phyloP scores from a whole-genome alignment of 2,329 filamentous ascomycete species.

The Cercospora beticola region DNA sequence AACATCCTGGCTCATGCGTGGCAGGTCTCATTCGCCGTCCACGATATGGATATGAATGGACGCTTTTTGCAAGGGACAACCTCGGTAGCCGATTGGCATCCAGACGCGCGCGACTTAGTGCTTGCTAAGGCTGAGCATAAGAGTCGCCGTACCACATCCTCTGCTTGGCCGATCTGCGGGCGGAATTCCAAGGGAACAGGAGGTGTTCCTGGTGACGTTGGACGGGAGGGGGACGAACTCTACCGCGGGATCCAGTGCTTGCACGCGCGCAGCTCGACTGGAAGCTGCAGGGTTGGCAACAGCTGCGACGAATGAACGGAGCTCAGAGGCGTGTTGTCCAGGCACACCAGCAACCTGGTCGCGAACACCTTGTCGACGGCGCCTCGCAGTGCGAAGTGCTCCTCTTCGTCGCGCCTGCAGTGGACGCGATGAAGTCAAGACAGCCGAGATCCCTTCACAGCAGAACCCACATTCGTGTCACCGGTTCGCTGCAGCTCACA shows the following conservation, averaged over 20 bases:
- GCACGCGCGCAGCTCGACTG: background rate
- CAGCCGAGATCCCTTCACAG: constrained; percentile 1
- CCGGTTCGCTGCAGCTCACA: constrained; percentile 13
- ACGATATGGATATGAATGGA: background rate
- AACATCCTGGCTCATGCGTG: background rate
- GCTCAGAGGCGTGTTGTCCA: background rate
- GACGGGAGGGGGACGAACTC: background rate
- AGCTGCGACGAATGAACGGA: constrained; percentile 5
- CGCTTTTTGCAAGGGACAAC: constrained; percentile 14
- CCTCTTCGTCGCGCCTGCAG: constrained; percentile 1
- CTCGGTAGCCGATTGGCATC: constrained; percentile 3
- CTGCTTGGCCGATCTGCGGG: constrained; percentile 5
- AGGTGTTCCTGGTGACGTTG: constrained; percentile 10
- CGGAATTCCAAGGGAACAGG: background rate
- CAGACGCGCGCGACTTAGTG: background rate
- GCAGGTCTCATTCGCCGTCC: constrained; percentile 13
- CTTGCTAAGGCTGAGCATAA: constrained; percentile 6
- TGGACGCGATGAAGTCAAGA: constrained; percentile 6
- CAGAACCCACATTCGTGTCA: constrained; percentile 12
- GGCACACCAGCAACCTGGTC: background rate
- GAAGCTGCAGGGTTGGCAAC: background rate
- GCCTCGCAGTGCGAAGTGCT: background rate
- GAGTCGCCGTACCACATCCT: background rate
- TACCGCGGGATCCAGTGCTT: background rate
- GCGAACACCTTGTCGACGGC: constrained; percentile 2